Percentiles rank a stretch among this genome's conserved stretches.
These are phyloP conservation scores for Nitzschia sp. DNA, from an alignment of 108 stramenopile species.

Conservation along the genomic window DNA sequence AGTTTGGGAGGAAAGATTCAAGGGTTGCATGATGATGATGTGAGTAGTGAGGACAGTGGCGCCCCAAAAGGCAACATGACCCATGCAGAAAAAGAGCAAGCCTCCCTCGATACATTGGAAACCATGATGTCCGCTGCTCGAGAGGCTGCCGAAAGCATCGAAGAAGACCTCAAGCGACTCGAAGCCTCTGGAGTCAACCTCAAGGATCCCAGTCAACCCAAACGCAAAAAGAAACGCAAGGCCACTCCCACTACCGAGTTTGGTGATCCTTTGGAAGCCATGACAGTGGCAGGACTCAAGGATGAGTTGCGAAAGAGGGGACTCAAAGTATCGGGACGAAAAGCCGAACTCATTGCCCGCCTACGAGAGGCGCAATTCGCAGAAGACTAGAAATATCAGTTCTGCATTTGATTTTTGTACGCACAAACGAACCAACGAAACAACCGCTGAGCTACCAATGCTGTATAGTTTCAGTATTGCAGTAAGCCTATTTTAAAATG, in stretches of 20 bases:
- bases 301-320: slow-evolving; percentile 44
- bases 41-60: not conserved
- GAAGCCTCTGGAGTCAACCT: not conserved
- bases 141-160: not conserved
- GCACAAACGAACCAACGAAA: too few relatives aligned
- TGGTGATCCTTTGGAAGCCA: not conserved
- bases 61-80: not conserved
- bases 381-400: too few relatives aligned
- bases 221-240: not conserved
- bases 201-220: not conserved
- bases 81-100: too few relatives aligned
- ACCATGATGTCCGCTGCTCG: not conserved
- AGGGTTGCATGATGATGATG: not conserved
- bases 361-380: too few relatives aligned
- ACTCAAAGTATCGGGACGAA: slow-evolving; percentile 47
- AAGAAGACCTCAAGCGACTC: too few relatives aligned
- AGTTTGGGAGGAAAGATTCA: too few relatives aligned
- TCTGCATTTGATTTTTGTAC: too few relatives aligned
- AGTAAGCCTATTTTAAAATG: too few relatives aligned
- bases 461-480: too few relatives aligned
- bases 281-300: slow-evolving; percentile 49
- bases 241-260: not conserved
- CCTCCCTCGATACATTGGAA: too few relatives aligned
- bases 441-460: too few relatives aligned
- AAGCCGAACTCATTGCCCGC: slow-evolving; percentile 46